These are phyloP conservation scores for Sonneratia caseolaris DNA, from an alignment of 345 rosid genomes.

Conservation along the genomic window DNA sequence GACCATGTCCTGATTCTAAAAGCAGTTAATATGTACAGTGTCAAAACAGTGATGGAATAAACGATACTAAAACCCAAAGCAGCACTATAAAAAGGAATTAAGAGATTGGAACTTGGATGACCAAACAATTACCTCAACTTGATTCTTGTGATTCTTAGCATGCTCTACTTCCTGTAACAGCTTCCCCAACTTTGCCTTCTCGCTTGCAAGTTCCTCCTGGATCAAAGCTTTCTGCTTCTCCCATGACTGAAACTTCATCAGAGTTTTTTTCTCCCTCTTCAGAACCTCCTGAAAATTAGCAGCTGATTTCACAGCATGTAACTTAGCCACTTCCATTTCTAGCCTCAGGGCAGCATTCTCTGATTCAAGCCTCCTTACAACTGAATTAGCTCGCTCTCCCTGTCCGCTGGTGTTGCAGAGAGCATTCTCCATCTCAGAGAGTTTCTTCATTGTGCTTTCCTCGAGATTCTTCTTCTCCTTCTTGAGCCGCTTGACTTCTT, in stretches of 20 bases:
- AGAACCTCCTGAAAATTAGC: slow-evolving; percentile 61
- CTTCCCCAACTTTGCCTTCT: slow-evolving; percentile 42
- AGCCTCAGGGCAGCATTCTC: slow-evolving; percentile 56
- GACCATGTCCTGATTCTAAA: neutral
- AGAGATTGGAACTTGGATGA: slow-evolving; percentile 1
- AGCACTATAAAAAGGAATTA: neutral
- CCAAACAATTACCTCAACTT: slow-evolving; percentile 38
- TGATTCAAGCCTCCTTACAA: slow-evolving; percentile 67
- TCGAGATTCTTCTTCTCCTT: slow-evolving; percentile 70
- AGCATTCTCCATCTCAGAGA: slow-evolving; percentile 78
- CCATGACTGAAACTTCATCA: slow-evolving; percentile 62
- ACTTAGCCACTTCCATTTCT: slow-evolving; percentile 66
- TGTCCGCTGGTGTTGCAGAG: slow-evolving; percentile 66
- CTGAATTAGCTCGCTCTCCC: slow-evolving; percentile 60
- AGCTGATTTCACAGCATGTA: slow-evolving; percentile 62
- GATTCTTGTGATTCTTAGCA: slow-evolving; percentile 38
- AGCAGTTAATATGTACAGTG: neutral
- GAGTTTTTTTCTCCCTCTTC: slow-evolving; percentile 67
- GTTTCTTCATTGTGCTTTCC: slow-evolving; percentile 78
- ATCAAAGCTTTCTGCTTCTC: slow-evolving; percentile 60
- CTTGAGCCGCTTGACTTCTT: slow-evolving; percentile 71
- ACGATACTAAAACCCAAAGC: slow-evolving; percentile 2
- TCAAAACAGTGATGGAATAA: neutral
- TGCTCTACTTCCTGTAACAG: slow-evolving; percentile 41
- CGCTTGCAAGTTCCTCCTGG: slow-evolving; percentile 63